Evolutionary conservation across 306 rosid genomes (phyloP), one percentile per base, ranked within the genome.

Genomic region (Lithocarpus polystachyus): DNA sequence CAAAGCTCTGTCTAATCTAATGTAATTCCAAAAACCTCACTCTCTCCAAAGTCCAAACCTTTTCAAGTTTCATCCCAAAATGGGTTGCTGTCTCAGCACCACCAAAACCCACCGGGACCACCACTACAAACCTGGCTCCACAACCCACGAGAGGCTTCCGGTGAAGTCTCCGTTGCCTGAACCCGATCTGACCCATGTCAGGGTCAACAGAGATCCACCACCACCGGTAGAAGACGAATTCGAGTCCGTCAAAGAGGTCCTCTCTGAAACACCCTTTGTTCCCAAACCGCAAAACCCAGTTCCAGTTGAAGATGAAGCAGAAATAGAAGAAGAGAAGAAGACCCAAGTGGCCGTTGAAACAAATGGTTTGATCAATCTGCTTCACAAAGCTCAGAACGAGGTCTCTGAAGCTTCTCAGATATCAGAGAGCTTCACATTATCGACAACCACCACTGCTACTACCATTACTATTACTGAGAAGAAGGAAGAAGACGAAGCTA

Each of bases 61-160:
- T 71, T 75, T 31, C 62, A 40, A 1, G 40, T 7, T 70, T 76
- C 59, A 45, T 73, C 22, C 26, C 83, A 80, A 67, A 82, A 92
- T 94, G 99, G 99, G 99, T 82, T 94, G 97, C 82, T 94, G 93
- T 85, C 73, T 85, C 5, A 90, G 90, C 95, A 85, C 72, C 79
- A 48, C 84, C 88, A 79, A 76, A 45, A 4, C 82, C 71, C 57
- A 56, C 33, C 82, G 80, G 22, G 64, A 82, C 54, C 77, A 69
- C 22, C 71, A 75, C 19, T 67, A 75, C 65, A 80, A 55, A 84
- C 54, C 78, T 68, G 56, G 15, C 54, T 82, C 73, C 13, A 48
- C 4, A 13, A 35, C 75, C 77, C 72, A 26, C 85, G 78, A 23
- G 15, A 78, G 79, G 65, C 53, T 60, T 61, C 72, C 73, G 3